Conservation (phyloP, 495 filamentous ascomycete genomes). For the Penicillium samsonianum region DNA sequence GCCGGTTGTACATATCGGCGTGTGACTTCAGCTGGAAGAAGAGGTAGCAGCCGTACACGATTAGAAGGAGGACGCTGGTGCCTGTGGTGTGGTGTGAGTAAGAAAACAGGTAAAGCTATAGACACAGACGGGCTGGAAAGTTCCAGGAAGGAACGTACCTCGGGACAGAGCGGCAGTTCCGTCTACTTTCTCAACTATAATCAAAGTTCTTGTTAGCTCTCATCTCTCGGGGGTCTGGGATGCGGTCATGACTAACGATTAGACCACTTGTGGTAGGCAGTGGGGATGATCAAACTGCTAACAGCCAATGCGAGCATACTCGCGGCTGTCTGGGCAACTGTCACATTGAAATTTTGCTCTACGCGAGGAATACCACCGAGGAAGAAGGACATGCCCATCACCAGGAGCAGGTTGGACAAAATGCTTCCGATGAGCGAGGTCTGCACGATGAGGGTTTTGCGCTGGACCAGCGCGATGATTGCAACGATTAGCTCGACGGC, state of each 20-base stretch:
- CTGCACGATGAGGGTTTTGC: slow-evolving; percentile 83
- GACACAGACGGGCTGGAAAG: neutral
- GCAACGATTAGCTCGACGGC: slow-evolving; percentile 92
- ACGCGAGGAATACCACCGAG: slow-evolving; percentile 76
- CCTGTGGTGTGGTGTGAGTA: slow-evolving; percentile 37
- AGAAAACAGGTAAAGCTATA: neutral
- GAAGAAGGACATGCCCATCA: slow-evolving; percentile 93
- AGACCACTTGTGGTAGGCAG: slow-evolving; percentile 71
- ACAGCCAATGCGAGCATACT: slow-evolving; percentile 79
- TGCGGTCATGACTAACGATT: slow-evolving; percentile 24
- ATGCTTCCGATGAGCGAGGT: slow-evolving; percentile 91
- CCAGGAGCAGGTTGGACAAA: slow-evolving; percentile 86
- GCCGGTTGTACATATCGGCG: slow-evolving; percentile 67
- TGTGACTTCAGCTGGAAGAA: slow-evolving; percentile 84
- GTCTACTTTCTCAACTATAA: slow-evolving; percentile 16
- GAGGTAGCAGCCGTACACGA: slow-evolving; percentile 76
- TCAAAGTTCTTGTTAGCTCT: slow-evolving; percentile 16
- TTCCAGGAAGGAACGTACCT: slow-evolving; percentile 30
- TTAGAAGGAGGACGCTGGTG: slow-evolving; percentile 70
- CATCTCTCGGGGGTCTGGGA: neutral
- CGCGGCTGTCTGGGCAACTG: slow-evolving; percentile 89
- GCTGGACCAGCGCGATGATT: slow-evolving; percentile 73
- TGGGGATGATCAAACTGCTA: slow-evolving; percentile 81
- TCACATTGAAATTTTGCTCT: slow-evolving; percentile 89
- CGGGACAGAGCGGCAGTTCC: slow-evolving; percentile 35